A percentile compares a stretch with the other conserved stretches of the same genome.
These are phyloP conservation scores for Blechomonas ayalai DNA, from an alignment of 208 protist species.

Conservation along the genomic window DNA sequence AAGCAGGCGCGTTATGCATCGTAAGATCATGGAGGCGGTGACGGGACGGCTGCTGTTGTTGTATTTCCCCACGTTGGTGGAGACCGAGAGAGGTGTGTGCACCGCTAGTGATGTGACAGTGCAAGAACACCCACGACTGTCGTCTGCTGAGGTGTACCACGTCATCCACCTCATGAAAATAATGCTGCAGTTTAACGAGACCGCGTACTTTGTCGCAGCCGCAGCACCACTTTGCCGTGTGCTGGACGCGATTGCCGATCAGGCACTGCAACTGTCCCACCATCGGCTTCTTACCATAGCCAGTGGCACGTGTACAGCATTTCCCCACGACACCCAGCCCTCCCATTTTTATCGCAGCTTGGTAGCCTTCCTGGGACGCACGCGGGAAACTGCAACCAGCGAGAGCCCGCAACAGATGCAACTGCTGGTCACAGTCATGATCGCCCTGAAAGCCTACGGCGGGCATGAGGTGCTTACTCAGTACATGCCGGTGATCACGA, in stretches of 20 bases:
- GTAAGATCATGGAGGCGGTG: conserved; percentile 37
- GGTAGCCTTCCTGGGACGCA: conserved; percentile 36
- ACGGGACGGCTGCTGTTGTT: conserved; percentile 29
- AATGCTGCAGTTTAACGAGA: conserved; percentile 22
- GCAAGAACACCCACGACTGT: not conserved
- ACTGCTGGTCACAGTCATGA: conserved; percentile 32
- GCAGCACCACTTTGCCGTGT: conserved; percentile 11
- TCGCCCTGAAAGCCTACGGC: conserved; percentile 44
- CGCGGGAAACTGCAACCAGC: conserved; percentile 35
- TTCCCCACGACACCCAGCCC: conserved; percentile 26
- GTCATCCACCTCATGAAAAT: conserved; percentile 13
- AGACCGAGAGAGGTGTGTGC: not conserved
- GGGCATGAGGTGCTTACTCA: conserved; percentile 42
- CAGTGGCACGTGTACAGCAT: conserved; percentile 18
- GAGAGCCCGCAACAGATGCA: conserved; percentile 25
- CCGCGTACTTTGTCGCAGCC: conserved; percentile 16
- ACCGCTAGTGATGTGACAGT: not conserved
- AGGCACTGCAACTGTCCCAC: conserved; percentile 16
- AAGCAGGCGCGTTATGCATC: conserved; percentile 44
- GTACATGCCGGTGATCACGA: conserved; percentile 59
- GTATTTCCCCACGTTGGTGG: conserved; percentile 16
- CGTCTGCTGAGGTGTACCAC: conserved; percentile 5
- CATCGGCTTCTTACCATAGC: conserved; percentile 27
- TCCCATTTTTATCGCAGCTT: conserved; percentile 32
- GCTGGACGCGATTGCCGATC: conserved; percentile 3